Evolutionary conservation across 805 yeast genomes (phyloP).

Genomic region (Teunomyces lycoperdinae): DNA sequence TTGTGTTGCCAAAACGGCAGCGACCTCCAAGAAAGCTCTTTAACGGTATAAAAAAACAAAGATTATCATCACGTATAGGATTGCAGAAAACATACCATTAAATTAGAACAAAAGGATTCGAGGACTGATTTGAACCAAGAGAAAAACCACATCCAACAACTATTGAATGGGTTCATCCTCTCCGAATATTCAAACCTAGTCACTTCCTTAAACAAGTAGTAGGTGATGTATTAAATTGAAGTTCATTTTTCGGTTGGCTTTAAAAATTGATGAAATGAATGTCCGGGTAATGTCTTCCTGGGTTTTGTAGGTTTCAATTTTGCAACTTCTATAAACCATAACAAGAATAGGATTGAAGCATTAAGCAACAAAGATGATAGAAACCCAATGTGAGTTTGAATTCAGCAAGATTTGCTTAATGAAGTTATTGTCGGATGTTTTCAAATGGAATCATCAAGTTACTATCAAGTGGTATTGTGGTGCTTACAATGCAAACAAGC

Average conservation of each 20-base stretch:
- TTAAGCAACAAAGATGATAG: too few relatives aligned
- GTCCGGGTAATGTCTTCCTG: not conserved
- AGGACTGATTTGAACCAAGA: not conserved
- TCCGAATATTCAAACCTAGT: too few relatives aligned
- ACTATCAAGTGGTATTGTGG: too few relatives aligned
- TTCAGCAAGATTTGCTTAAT: too few relatives aligned
- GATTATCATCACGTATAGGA: conserved; percentile 33
- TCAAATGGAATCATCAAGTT: too few relatives aligned
- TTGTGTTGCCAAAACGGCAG: conserved; percentile 53
- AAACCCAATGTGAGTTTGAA: too few relatives aligned
- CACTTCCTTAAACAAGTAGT: too few relatives aligned
- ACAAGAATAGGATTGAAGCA: not conserved
- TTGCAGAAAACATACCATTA: conserved; percentile 1
- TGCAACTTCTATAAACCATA: not conserved
- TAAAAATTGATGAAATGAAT: not conserved
- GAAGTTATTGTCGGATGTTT: not conserved
- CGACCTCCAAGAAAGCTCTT: conserved; percentile 37
- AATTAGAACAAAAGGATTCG: not conserved
- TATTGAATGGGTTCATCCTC: conserved; percentile 1
- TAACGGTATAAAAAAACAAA: conserved; percentile 28
- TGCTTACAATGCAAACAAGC: not conserved
- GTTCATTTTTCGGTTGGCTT: not conserved
- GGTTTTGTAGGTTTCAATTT: not conserved
- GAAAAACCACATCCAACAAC: not conserved
- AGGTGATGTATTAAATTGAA: too few relatives aligned